Percentiles rank a stretch among this genome's conserved stretches.
Evolutionary conservation across 129 eudicot genomes (phyloP).

Genomic region (Flaveria bidentis): DNA sequence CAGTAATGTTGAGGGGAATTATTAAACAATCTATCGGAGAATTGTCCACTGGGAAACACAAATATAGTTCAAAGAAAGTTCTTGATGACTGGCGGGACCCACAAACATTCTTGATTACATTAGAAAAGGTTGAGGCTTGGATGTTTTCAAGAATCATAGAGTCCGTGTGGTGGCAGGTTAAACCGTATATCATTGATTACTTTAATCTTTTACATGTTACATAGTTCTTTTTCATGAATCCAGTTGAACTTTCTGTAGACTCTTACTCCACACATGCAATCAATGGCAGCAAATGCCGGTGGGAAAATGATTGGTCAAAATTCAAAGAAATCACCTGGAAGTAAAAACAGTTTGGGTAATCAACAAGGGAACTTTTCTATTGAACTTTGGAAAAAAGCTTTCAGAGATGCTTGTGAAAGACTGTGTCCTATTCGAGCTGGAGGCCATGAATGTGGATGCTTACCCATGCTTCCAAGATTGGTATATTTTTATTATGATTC

Average conservation of each 20-base stretch:
- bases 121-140: slow-evolving; percentile 90
- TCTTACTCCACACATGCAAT: slow-evolving; percentile 91
- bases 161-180: slow-evolving; percentile 98
- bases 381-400: slow-evolving; percentile 92
- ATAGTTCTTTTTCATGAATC: neutral
- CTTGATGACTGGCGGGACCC: slow-evolving; percentile 70
- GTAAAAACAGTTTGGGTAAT: slow-evolving; percentile 56
- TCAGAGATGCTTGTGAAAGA: slow-evolving; percentile 84
- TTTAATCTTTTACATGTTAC: neutral
- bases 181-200: neutral
- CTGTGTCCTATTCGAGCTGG: slow-evolving; percentile 87
- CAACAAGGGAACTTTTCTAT: slow-evolving; percentile 74
- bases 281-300: slow-evolving; percentile 52
- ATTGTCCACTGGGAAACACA: slow-evolving; percentile 23
- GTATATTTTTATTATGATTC: slow-evolving; percentile 30
- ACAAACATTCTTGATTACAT: slow-evolving; percentile 54
- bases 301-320: slow-evolving; percentile 36
- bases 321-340: slow-evolving; percentile 54
- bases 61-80: slow-evolving; percentile 42
- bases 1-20: slow-evolving; percentile 75
- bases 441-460: slow-evolving; percentile 95
- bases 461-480: slow-evolving; percentile 55
- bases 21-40: slow-evolving; percentile 57
- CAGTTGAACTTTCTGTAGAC: slow-evolving; percentile 48
- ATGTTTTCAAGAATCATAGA: slow-evolving; percentile 75